Percentiles rank a stretch among this genome's conserved stretches.
Conservation (phyloP, 164 flowering plant species). For the Malania oleifera region DNA sequence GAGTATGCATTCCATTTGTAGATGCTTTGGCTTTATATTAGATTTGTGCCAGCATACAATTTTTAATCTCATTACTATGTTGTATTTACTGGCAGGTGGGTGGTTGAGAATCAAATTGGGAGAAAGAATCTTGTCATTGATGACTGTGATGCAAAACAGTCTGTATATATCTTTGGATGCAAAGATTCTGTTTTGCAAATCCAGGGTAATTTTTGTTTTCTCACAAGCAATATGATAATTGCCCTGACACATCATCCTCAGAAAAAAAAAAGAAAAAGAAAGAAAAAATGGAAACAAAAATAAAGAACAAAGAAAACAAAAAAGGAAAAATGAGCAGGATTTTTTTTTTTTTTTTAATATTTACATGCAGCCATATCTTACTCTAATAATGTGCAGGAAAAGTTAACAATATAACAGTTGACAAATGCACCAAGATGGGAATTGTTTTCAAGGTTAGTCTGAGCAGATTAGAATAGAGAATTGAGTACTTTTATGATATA, state of each 20-base stretch:
- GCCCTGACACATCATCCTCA: no score
- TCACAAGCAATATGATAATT: no score
- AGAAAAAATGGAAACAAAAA: no score
- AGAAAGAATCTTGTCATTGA: slow-evolving; percentile 76
- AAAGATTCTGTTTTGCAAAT: slow-evolving; percentile 91
- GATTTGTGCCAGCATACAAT: slow-evolving; percentile 8
- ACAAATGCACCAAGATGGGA: slow-evolving; percentile 94
- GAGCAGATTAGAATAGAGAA: background rate
- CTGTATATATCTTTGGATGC: slow-evolving; percentile 91
- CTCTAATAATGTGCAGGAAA: slow-evolving; percentile 58
- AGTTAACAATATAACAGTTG: slow-evolving; percentile 93
- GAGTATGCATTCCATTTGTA: slow-evolving; percentile 23
- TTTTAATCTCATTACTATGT: slow-evolving; percentile 5
- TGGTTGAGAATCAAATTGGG: slow-evolving; percentile 96
- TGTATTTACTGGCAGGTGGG: slow-evolving; percentile 63
- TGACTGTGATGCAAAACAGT: slow-evolving; percentile 92
- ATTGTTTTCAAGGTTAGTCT: slow-evolving; percentile 74
- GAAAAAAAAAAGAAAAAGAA: no score
- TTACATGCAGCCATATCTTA: slow-evolving; percentile 1
- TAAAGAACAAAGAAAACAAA: no score
- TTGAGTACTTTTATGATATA: background rate
- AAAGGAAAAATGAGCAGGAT: no score
- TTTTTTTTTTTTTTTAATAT: no score
- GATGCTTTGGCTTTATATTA: background rate
- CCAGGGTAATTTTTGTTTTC: slow-evolving; percentile 51